Evolutionary conservation across 371 early-diverging fungal genomes (phyloP).

Genomic region (Encephalitozoon intestinalis): DNA sequence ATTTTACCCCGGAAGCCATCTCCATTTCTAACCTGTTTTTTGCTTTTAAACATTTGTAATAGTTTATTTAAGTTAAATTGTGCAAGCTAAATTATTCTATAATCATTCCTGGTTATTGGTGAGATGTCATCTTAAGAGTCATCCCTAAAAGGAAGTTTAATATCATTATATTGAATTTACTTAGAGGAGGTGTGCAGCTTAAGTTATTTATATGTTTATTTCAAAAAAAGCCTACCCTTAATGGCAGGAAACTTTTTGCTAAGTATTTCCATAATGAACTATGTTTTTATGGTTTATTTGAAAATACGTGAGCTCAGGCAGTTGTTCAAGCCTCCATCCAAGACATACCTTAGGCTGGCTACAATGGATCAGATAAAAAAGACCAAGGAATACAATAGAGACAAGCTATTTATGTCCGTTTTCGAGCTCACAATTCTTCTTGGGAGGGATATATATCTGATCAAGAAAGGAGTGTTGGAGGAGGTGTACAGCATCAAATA

Average conservation of each 20-base stretch:
- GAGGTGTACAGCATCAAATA: not conserved
- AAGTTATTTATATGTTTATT: not conserved
- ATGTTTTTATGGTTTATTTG: slow-evolving; percentile 14
- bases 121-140: not conserved
- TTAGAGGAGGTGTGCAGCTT: too few species aligned
- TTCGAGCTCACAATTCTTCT: slow-evolving; percentile 49
- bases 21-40: not conserved
- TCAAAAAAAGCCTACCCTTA: not conserved
- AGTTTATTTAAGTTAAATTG: not conserved
- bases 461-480: not conserved
- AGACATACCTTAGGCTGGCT: not conserved
- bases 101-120: too few species aligned
- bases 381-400: slow-evolving; percentile 73
- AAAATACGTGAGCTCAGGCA: slow-evolving; percentile 5
- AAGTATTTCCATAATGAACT: not conserved
- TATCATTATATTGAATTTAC: not conserved
- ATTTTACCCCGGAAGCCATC: not conserved
- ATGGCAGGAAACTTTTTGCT: slow-evolving; percentile 28
- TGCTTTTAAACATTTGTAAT: not conserved
- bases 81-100: not conserved
- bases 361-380: slow-evolving; percentile 65
- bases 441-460: not conserved
- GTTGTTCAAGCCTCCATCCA: slow-evolving; percentile 5
- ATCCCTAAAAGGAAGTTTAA: not conserved
- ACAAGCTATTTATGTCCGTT: slow-evolving; percentile 72